Conservation (phyloP, 306 rosid species). For the Cucumis melo region DNA sequence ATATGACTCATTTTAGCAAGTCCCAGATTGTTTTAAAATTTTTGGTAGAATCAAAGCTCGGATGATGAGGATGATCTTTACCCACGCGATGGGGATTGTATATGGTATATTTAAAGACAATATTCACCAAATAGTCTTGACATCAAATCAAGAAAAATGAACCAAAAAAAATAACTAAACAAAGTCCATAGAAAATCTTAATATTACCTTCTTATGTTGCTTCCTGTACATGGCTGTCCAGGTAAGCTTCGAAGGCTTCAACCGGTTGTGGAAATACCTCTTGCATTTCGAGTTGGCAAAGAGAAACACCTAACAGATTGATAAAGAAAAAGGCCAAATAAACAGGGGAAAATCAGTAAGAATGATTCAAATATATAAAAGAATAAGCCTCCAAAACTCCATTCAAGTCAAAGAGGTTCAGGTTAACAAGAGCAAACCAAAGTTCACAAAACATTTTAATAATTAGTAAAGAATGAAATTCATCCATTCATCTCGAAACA, state of each 20-base stretch:
- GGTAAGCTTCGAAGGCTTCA: slow-evolving; percentile 79
- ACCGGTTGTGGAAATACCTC: slow-evolving; percentile 54
- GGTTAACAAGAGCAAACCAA: no score
- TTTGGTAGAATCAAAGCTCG: not conserved
- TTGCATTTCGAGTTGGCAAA: slow-evolving; percentile 72
- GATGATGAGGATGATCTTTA: not conserved
- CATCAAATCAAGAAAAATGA: not conserved
- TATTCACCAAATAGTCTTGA: not conserved
- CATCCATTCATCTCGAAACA: not conserved
- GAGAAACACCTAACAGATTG: slow-evolving; percentile 41
- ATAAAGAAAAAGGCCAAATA: not conserved
- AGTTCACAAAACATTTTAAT: no score
- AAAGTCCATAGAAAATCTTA: not conserved
- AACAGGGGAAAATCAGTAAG: not conserved
- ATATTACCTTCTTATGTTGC: slow-evolving; percentile 51
- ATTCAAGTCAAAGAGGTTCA: no score
- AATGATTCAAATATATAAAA: no score
- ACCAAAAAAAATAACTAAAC: no score
- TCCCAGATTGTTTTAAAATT: not conserved
- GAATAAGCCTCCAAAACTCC: not conserved
- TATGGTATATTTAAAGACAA: not conserved
- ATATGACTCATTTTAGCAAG: not conserved
- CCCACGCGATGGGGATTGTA: not conserved
- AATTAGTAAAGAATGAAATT: no score
- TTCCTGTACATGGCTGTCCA: slow-evolving; percentile 72